Evolutionary conservation across 2,329 filamentous ascomycete genomes (phyloP).

Genomic region (Fusarium subglutinans): DNA sequence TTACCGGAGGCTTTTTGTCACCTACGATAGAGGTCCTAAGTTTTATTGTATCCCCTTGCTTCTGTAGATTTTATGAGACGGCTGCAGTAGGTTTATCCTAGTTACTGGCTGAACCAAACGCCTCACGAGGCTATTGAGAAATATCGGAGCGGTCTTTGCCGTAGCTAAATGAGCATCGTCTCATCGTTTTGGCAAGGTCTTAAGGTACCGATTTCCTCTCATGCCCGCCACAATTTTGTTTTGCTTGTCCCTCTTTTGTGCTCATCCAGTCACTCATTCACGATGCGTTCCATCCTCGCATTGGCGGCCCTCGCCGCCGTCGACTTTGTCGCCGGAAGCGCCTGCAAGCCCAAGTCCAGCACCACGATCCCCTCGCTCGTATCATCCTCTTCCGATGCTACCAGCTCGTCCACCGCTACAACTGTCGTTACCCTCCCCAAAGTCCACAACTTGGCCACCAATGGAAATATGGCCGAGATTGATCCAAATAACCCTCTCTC

Average conservation of each 20-base stretch:
- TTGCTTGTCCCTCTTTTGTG: accelerated
- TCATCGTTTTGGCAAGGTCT: accelerated
- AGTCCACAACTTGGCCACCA: background rate
- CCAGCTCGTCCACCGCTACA: background rate
- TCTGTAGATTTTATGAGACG: accelerated
- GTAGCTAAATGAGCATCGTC: background rate
- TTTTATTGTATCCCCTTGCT: background rate
- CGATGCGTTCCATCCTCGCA: background rate
- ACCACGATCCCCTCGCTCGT: background rate
- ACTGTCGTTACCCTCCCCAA: background rate
- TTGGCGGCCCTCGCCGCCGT: background rate
- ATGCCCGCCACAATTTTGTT: accelerated
- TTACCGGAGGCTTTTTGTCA: too few relatives aligned
- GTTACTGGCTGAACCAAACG: background rate
- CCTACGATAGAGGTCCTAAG: too few relatives aligned
- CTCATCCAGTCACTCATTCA: background rate
- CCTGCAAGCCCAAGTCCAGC: constrained; percentile 1
- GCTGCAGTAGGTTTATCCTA: background rate
- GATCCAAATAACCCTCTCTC: background rate
- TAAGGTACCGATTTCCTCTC: background rate
- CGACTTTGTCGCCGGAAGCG: background rate
- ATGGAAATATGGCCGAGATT: constrained; percentile 10
- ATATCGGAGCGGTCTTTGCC: background rate
- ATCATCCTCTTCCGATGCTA: background rate
- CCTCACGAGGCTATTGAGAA: background rate